A percentile compares a stretch with the other conserved stretches of the same genome.
phyloP scores from a whole-genome alignment of 805 yeast genomes.

The Wickerhamiella vanderwaltii region DNA sequence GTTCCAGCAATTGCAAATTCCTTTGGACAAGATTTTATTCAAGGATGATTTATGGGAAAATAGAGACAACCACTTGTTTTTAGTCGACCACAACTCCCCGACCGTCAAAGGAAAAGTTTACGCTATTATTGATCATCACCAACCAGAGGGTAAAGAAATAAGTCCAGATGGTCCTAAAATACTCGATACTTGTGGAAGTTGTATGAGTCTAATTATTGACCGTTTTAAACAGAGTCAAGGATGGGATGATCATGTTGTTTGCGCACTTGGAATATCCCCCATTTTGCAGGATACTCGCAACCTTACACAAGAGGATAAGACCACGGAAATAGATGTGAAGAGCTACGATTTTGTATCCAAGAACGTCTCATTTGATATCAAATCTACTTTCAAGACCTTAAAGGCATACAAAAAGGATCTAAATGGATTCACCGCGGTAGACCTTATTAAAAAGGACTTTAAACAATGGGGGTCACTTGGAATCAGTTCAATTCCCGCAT shows the following conservation, averaged over 20 bases:
- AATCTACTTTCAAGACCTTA: conserved; percentile 21
- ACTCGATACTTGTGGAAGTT: conserved; percentile 57
- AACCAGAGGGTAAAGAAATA: conserved; percentile 43
- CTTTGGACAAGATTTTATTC: conserved; percentile 42
- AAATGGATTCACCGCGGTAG: conserved; percentile 43
- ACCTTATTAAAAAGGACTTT: conserved; percentile 71
- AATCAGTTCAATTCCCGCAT: conserved; percentile 60
- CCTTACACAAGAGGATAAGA: conserved; percentile 37
- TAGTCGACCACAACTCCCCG: conserved; percentile 55
- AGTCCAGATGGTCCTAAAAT: conserved; percentile 43
- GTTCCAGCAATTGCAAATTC: conserved; percentile 37
- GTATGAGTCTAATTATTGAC: conserved; percentile 59
- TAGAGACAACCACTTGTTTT: conserved; percentile 30
- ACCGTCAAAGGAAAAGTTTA: conserved; percentile 32
- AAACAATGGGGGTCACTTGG: conserved; percentile 64
- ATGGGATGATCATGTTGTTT: conserved; percentile 28
- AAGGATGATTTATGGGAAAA: conserved; percentile 40
- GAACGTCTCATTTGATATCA: conserved; percentile 21
- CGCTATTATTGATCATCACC: conserved; percentile 78
- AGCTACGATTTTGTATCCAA: conserved; percentile 32
- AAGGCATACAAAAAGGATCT: conserved; percentile 49
- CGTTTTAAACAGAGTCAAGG: conserved; percentile 35
- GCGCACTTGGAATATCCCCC: conserved; percentile 49
- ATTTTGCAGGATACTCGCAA: conserved; percentile 65
- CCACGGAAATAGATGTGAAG: conserved; percentile 44